A percentile compares a stretch with the other conserved stretches of the same genome.
These are phyloP conservation scores for Pichia inconspicua DNA, from an alignment of 1,139 yeast genomes.

Conservation along the genomic window DNA sequence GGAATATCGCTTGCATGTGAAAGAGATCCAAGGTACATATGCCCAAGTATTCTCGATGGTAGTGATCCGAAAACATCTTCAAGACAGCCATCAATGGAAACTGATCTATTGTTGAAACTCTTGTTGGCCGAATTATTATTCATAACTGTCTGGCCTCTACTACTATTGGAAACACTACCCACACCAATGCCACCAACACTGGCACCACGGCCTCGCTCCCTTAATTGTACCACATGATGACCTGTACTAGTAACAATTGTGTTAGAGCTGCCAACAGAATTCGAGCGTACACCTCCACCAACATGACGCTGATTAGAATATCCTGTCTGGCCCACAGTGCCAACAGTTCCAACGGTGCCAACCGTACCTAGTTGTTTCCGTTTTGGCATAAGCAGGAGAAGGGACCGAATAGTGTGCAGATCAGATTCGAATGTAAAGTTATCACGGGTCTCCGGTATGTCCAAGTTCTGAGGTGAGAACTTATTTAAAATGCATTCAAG, in stretches of 20 bases:
- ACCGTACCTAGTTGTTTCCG: constrained; percentile 1
- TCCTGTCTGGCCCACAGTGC: not conserved
- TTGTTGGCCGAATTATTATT: not conserved
- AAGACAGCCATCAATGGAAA: constrained; percentile 17
- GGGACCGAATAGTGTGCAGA: constrained; percentile 14
- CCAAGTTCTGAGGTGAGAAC: constrained; percentile 41
- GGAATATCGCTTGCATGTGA: constrained; percentile 72
- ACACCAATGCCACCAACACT: not conserved
- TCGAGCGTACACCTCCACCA: not conserved
- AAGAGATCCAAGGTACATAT: constrained; percentile 78
- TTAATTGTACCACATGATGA: constrained; percentile 24
- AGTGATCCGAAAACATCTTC: constrained; percentile 42
- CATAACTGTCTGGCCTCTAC: not conserved
- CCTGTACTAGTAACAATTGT: constrained; percentile 24
- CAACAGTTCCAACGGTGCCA: not conserved
- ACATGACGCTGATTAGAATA: not conserved
- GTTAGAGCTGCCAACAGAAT: not conserved
- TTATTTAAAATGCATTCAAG: constrained; percentile 52
- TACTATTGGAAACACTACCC: not conserved
- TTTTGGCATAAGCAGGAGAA: constrained; percentile 19
- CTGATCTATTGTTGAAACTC: not conserved
- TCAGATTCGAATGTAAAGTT: constrained; percentile 19
- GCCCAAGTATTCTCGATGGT: constrained; percentile 72
- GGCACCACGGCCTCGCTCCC: constrained; percentile 12
- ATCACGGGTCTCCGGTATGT: constrained; percentile 3